Percentiles rank a stretch among this genome's conserved stretches.
These are phyloP conservation scores for Pleurotus salmoneostramineus DNA, from an alignment of 768 basidiomycete genomes.

Conservation along the genomic window DNA sequence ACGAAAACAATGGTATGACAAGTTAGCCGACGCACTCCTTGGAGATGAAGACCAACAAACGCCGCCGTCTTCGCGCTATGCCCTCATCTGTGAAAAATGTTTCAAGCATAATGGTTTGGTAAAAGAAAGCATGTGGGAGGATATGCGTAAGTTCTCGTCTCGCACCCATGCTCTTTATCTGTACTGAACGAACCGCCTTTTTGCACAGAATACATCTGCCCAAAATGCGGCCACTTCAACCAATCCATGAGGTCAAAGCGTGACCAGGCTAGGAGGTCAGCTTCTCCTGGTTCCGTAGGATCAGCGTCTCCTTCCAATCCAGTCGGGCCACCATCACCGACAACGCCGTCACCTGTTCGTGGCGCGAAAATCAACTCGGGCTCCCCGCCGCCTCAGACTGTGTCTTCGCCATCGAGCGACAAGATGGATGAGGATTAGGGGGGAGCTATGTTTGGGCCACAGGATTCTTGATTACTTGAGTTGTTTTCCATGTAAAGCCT, in stretches of 20 bases:
- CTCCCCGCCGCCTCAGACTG: slow-evolving; percentile 9
- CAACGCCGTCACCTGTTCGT: background rate
- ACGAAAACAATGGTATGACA: slow-evolving; percentile 83
- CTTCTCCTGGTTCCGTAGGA: slow-evolving; percentile 15
- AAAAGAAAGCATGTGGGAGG: slow-evolving; percentile 76
- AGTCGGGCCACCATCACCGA: slow-evolving; percentile 2
- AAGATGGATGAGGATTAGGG: slow-evolving; percentile 4
- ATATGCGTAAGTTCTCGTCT: slow-evolving; percentile 59
- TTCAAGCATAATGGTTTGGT: slow-evolving; percentile 88
- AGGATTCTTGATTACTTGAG: no score
- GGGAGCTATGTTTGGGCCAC: no score
- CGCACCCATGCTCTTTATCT: background rate
- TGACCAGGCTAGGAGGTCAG: slow-evolving; percentile 14
- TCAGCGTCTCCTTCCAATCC: background rate
- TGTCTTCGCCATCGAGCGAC: background rate
- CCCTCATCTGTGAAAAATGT: slow-evolving; percentile 85
- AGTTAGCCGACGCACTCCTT: slow-evolving; percentile 80
- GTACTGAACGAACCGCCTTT: background rate
- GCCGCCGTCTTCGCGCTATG: slow-evolving; percentile 58
- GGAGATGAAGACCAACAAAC: slow-evolving; percentile 64
- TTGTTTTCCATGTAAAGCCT: no score
- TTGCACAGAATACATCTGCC: slow-evolving; percentile 74
- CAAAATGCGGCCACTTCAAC: slow-evolving; percentile 85
- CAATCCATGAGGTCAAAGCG: slow-evolving; percentile 37
- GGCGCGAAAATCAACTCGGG: background rate